Evolutionary conservation across 148 eudicot genomes (phyloP), one percentile per base, ranked within the genome.

Genomic region (Euryodendron excelsum): DNA sequence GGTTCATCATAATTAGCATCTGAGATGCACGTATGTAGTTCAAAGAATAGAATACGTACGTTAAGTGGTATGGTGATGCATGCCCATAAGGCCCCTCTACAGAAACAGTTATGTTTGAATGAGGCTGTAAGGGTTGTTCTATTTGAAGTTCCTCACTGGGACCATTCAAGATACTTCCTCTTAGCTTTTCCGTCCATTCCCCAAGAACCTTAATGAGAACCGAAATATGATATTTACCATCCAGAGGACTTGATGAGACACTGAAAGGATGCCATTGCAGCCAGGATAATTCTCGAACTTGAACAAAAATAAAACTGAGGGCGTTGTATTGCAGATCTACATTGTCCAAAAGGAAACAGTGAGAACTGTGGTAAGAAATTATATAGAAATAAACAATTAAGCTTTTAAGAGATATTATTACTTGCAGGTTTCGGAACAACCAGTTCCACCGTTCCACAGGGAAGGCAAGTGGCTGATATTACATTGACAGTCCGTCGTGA

Each of bases 61-160:
- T 82, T 59, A 93, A 85, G 84, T 93, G 89, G 89, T 91, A 93
- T 41, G 98, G 89, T 14, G 91, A 89, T 78, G 91, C 92, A 82
- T 93, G 98, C 69, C 98, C 98, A 58, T 93, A 93, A 74, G 98
- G 98, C 48, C 98, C 98, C 85, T 93, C 98, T n/a, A 91, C 91
- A 61, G 90, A 91, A 69, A 89, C 96, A 25, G 92, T 88, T 11
- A 93, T 61, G 70, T 85, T 81, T 13, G 77, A 70, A 13, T 78
- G 81, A 69, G 78, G 80, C 69, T 77, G 82, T 64, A 86, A 69
- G 48, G 77, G 82, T 64, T 70, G 79, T 36, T 82, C 71, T 47
- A 77, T 71, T 69, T 81, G 83, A 31, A 68, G 81, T 48, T 86
- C 71, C 31, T 79, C 80, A 18, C 83, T 69, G 28, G 86, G 75